These are phyloP conservation scores for Biscutella auriculata DNA, from an alignment of 441 rosid genomes.

Conservation along the genomic window DNA sequence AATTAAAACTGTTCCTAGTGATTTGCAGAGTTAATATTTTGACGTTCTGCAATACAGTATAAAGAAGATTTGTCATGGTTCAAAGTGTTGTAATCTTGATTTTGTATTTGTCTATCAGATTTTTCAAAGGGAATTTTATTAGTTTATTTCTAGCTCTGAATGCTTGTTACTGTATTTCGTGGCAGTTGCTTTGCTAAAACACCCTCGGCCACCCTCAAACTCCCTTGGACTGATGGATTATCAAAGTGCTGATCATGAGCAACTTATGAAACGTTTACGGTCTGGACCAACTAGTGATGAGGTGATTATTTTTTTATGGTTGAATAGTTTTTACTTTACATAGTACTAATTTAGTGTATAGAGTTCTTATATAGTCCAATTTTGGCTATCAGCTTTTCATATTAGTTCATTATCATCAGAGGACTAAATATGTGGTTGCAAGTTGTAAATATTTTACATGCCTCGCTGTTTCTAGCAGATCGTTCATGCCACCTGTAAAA, in stretches of 20 bases:
- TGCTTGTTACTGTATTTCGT: neutral
- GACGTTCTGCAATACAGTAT: neutral
- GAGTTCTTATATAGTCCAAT: neutral
- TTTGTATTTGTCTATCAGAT: neutral
- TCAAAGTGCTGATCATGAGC: conserved; percentile 5
- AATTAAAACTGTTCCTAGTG: neutral
- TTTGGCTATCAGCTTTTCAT: neutral
- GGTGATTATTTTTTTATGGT: neutral
- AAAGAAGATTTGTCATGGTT: neutral
- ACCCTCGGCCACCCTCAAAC: conserved; percentile 2
- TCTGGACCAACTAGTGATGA: conserved; percentile 7
- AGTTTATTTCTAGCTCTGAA: neutral
- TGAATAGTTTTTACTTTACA: neutral
- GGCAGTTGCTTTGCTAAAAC: conserved; percentile 16
- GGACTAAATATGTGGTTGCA: neutral
- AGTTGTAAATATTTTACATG: neutral
- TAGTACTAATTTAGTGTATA: neutral
- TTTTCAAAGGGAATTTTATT: neutral
- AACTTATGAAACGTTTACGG: neutral
- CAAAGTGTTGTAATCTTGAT: neutral
- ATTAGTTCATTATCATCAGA: neutral
- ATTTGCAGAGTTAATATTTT: neutral
- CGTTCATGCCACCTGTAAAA: neutral
- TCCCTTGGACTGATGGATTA: conserved; percentile 7
- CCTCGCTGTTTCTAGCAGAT: neutral